These are phyloP conservation scores for Sambucus nigra DNA, from an alignment of 129 eudicot genomes.

Conservation along the genomic window DNA sequence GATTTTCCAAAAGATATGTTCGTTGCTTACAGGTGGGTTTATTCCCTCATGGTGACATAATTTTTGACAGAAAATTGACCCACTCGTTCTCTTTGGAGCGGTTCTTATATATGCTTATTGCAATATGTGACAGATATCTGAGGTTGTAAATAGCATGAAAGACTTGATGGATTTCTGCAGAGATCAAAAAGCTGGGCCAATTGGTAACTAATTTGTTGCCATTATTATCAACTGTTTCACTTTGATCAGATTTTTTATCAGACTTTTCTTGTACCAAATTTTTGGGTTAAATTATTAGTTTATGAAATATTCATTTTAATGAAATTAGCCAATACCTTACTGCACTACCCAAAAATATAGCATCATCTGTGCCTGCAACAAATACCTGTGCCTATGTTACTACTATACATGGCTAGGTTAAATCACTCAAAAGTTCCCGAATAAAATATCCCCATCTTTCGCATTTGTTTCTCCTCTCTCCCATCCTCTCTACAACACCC, in stretches of 20 bases:
- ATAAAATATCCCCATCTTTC: too few species aligned
- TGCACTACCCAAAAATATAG: too few species aligned
- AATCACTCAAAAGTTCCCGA: too few species aligned
- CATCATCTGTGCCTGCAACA: too few species aligned
- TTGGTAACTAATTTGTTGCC: conserved; percentile 33
- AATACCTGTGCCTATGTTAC: too few species aligned
- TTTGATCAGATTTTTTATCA: not conserved
- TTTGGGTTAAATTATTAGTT: not conserved
- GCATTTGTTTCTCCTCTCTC: too few species aligned
- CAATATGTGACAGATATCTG: conserved; percentile 65
- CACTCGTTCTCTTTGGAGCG: not conserved
- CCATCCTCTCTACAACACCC: too few species aligned
- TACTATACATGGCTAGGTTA: too few species aligned
- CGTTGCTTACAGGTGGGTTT: conserved; percentile 72
- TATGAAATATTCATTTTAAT: too few species aligned
- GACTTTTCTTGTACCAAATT: not conserved
- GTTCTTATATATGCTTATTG: not conserved
- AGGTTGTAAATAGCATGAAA: conserved; percentile 90
- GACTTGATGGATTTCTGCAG: conserved; percentile 86
- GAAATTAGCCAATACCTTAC: too few species aligned
- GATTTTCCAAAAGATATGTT: conserved; percentile 86
- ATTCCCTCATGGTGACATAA: not conserved
- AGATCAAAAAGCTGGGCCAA: conserved; percentile 72
- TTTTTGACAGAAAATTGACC: not conserved
- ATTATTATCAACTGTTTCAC: not conserved